phyloP scores from a whole-genome alignment of 2,329 filamentous ascomycete genomes.

The Cladosporium sphaerospermum region DNA sequence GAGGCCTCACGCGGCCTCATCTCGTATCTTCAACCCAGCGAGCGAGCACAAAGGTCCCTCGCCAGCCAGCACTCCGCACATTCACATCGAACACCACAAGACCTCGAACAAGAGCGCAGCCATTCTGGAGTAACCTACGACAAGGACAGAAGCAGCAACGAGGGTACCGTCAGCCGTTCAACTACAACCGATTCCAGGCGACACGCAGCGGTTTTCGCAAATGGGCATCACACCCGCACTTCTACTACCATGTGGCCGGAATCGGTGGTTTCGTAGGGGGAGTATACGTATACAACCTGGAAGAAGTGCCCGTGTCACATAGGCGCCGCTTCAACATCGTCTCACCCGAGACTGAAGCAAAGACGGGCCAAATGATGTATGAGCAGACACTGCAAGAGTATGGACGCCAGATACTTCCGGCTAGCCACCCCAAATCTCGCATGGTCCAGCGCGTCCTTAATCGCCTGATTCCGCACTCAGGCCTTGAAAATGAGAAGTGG shows the following conservation, averaged over 20 bases:
- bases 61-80: slow-evolving; percentile 7
- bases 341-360: slow-evolving; percentile 49
- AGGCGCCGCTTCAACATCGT: slow-evolving; percentile 68
- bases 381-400: slow-evolving; percentile 51
- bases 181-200: slow-evolving; percentile 28
- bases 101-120: slow-evolving; percentile 13
- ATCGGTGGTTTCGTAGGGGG: slow-evolving; percentile 38
- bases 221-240: slow-evolving; percentile 41
- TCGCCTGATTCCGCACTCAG: slow-evolving; percentile 61
- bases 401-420: slow-evolving; percentile 51
- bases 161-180: slow-evolving; percentile 23
- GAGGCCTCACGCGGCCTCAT: neutral
- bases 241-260: slow-evolving; percentile 41
- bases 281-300: slow-evolving; percentile 64
- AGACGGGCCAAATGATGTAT: slow-evolving; percentile 50
- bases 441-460: slow-evolving; percentile 59
- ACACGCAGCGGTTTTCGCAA: slow-evolving; percentile 19
- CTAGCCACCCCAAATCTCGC: slow-evolving; percentile 51
- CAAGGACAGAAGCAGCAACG: slow-evolving; percentile 12
- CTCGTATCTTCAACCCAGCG: neutral
- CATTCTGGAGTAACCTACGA: slow-evolving; percentile 9
- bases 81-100: slow-evolving; percentile 3
- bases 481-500: slow-evolving; percentile 54
- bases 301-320: slow-evolving; percentile 60
- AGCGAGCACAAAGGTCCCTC: neutral